A percentile compares a stretch with the other conserved stretches of the same genome.
Evolutionary conservation across 2,329 filamentous ascomycete genomes (phyloP).

Genomic region (Nemania serpens): DNA sequence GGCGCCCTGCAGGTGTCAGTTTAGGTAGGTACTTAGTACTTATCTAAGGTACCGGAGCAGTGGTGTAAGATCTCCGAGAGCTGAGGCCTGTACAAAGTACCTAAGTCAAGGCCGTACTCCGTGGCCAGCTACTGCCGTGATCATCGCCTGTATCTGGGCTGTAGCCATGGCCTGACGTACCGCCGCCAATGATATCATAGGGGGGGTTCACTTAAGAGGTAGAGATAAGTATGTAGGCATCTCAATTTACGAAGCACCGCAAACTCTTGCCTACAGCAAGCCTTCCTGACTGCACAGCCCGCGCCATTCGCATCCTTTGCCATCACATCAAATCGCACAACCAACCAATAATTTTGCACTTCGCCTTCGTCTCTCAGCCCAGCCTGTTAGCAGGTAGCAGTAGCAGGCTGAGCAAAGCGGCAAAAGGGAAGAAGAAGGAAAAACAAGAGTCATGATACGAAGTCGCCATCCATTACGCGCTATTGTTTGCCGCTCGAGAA

Average conservation of each 20-base stretch:
- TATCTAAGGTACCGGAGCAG: no score
- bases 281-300: not conserved
- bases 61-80: not conserved
- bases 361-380: constrained; percentile 13
- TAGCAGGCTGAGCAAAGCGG: constrained; percentile 8
- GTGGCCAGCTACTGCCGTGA: no score
- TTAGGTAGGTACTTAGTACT: not conserved
- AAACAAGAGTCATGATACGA: not conserved
- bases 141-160: no score
- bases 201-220: not conserved
- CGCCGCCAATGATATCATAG: constrained; percentile 11
- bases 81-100: no score
- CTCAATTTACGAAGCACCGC: constrained; percentile 6
- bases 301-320: constrained; percentile 2
- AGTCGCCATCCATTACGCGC: constrained; percentile 14
- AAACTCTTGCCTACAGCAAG: not conserved
- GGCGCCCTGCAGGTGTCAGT: not conserved
- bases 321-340: not conserved
- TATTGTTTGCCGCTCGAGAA: constrained; percentile 9
- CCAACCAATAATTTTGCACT: constrained; percentile 3
- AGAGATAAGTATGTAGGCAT: not conserved
- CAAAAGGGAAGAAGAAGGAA: constrained; percentile 8
- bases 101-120: no score
- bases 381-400: not conserved
- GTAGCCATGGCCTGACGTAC: constrained; percentile 5